Evolutionary conservation across 225 moss, liverwort and hornwort genomes (phyloP).

Genomic region (Anthoceros angustus): DNA sequence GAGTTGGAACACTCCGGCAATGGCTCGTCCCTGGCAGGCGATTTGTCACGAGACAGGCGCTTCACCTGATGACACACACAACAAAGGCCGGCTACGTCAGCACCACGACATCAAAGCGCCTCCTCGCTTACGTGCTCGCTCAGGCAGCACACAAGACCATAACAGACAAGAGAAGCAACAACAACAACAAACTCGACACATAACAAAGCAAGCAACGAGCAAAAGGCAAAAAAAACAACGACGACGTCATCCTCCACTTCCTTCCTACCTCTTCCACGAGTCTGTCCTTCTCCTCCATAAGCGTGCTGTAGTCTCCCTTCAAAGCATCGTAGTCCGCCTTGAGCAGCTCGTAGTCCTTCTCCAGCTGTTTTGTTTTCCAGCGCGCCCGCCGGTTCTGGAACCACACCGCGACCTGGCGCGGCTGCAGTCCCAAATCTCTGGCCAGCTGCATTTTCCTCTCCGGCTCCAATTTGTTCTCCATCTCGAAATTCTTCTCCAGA

Average conservation of each 20-base stretch:
- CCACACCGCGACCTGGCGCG: constrained; percentile 97
- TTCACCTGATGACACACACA: neutral
- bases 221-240: too few species aligned
- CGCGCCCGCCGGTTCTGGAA: constrained; percentile 98
- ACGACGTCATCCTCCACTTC: too few species aligned
- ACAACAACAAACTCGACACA: too few species aligned
- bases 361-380: constrained; percentile 98
- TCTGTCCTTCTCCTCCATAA: constrained; percentile 61
- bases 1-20: neutral
- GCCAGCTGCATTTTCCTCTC: constrained; percentile 99
- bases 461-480: constrained; percentile 95
- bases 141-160: too few species aligned
- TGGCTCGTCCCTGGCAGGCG: neutral
- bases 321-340: constrained; percentile 66
- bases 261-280: constrained; percentile 64
- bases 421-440: constrained; percentile 84
- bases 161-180: too few species aligned
- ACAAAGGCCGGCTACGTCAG: neutral
- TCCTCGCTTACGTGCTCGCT: neutral
- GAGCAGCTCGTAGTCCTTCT: constrained; percentile 82
- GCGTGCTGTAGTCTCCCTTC: constrained; percentile 44
- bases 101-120: neutral
- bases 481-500: constrained; percentile 85
- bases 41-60: neutral
- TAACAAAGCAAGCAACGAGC: too few species aligned